Conservation (phyloP, 2,329 filamentous ascomycete species). For the Delphinella strobiligena region DNA sequence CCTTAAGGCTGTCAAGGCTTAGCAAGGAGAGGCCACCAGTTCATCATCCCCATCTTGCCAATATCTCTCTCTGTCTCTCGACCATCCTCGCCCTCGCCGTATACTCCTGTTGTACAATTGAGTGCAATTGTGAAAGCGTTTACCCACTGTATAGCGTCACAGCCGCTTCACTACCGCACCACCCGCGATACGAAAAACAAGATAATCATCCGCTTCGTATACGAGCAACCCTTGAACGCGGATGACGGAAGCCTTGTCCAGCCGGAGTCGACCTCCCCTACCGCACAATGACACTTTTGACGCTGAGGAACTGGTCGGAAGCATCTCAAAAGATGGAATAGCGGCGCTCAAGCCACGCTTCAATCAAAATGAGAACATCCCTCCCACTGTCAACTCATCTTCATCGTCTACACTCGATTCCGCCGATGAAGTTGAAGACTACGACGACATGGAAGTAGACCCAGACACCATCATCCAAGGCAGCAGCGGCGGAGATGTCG, state of each 20-base stretch:
- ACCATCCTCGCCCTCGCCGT: too few relatives aligned
- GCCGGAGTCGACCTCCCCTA: constrained; percentile 11
- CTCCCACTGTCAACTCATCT: not conserved
- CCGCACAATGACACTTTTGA: constrained; percentile 14
- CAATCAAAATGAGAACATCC: not conserved
- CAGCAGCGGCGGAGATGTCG: constrained; percentile 11
- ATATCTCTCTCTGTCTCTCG: too few relatives aligned
- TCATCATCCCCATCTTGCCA: too few relatives aligned
- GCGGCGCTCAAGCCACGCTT: constrained; percentile 10
- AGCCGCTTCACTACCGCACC: not conserved
- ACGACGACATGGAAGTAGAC: constrained; percentile 25
- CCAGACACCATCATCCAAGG: constrained; percentile 25
- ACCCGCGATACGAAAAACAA: not conserved
- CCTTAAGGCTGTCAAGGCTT: too few relatives aligned
- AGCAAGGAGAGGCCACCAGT: too few relatives aligned
- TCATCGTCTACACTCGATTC: constrained; percentile 6
- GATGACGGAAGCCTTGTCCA: too few relatives aligned
- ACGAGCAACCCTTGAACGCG: too few relatives aligned
- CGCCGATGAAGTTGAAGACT: constrained; percentile 29
- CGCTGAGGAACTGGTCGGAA: constrained; percentile 13
- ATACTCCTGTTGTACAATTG: too few relatives aligned
- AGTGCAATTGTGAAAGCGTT: not conserved
- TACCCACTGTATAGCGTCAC: not conserved
- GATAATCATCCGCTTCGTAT: not conserved
- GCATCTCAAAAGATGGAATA: constrained; percentile 12